Evolutionary conservation across 2,329 filamentous ascomycete species (phyloP).

Genomic region (Fusarium sp.): DNA sequence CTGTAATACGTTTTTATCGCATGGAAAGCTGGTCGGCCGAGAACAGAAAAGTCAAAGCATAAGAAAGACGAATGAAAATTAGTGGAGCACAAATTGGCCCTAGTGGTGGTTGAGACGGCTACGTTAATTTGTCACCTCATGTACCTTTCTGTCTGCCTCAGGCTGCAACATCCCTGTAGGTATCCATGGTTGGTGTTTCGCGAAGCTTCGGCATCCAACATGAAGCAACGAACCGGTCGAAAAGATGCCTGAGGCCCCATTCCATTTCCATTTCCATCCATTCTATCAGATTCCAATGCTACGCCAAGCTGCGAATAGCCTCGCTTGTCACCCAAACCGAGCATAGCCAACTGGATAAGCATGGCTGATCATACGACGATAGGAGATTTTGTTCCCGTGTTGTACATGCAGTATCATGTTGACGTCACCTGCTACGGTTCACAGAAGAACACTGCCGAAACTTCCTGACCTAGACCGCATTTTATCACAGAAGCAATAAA

Average conservation of each 20-base stretch:
- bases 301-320: slow-evolving; percentile 3
- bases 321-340: slow-evolving; percentile 13
- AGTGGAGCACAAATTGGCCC: no score
- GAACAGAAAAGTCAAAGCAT: no score
- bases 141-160: not conserved
- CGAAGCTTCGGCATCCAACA: slow-evolving; percentile 16
- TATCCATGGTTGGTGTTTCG: slow-evolving; percentile 10
- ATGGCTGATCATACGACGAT: slow-evolving; percentile 2
- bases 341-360: not conserved
- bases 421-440: slow-evolving; percentile 27
- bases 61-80: no score
- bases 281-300: slow-evolving; percentile 3
- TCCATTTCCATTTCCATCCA: not conserved
- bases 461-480: slow-evolving; percentile 11
- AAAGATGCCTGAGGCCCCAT: slow-evolving; percentile 20
- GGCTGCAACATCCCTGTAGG: slow-evolving; percentile 1
- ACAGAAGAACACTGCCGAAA: slow-evolving; percentile 18
- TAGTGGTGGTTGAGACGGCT: no score
- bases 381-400: not conserved
- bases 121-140: no score
- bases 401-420: not conserved
- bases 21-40: no score
- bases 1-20: no score
- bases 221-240: not conserved
- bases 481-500: not conserved